A percentile compares a stretch with the other conserved stretches of the same genome.
Conservation (phyloP, 129 eudicot species). For the Tanacetum coccineum region DNA sequence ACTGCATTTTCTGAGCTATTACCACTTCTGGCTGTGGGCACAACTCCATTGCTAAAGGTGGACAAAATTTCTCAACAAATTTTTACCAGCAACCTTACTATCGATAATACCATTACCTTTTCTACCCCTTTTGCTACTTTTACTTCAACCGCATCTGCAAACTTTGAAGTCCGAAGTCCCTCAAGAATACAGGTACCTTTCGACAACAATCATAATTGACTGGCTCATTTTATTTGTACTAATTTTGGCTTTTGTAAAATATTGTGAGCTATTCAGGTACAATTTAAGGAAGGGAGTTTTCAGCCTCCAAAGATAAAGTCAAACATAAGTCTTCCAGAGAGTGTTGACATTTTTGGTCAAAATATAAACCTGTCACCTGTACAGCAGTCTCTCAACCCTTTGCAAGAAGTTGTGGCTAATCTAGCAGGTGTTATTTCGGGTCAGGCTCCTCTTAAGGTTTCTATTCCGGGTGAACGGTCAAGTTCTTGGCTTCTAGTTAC, state of each 20-base stretch:
- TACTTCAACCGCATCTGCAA: slow-evolving; percentile 77
- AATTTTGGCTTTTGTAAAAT: slow-evolving; percentile 1
- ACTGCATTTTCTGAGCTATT: slow-evolving; percentile 94
- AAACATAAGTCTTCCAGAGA: slow-evolving; percentile 66
- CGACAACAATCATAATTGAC: background rate
- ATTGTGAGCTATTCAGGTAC: slow-evolving; percentile 47
- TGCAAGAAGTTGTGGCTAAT: slow-evolving; percentile 57
- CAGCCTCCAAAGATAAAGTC: slow-evolving; percentile 95
- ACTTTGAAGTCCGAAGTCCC: slow-evolving; percentile 84
- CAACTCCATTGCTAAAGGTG: slow-evolving; percentile 78
- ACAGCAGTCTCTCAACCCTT: slow-evolving; percentile 63
- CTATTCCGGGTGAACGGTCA: slow-evolving; percentile 79
- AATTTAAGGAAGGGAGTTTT: slow-evolving; percentile 86
- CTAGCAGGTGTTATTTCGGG: slow-evolving; percentile 71
- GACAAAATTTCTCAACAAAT: slow-evolving; percentile 70
- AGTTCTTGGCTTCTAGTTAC: slow-evolving; percentile 85
- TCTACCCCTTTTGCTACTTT: slow-evolving; percentile 83
- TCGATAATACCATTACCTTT: slow-evolving; percentile 71
- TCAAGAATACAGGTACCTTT: slow-evolving; percentile 79
- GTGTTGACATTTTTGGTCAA: slow-evolving; percentile 78
- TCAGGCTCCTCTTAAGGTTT: slow-evolving; percentile 74
- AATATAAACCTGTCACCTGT: slow-evolving; percentile 59
- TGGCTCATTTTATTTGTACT: background rate
- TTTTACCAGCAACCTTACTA: slow-evolving; percentile 48
- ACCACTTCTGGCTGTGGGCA: slow-evolving; percentile 91